Percentiles rank a stretch among this genome's conserved stretches.
These are phyloP conservation scores for Metschnikowia amazonensis DNA, from an alignment of 805 yeast genomes.

Conservation along the genomic window DNA sequence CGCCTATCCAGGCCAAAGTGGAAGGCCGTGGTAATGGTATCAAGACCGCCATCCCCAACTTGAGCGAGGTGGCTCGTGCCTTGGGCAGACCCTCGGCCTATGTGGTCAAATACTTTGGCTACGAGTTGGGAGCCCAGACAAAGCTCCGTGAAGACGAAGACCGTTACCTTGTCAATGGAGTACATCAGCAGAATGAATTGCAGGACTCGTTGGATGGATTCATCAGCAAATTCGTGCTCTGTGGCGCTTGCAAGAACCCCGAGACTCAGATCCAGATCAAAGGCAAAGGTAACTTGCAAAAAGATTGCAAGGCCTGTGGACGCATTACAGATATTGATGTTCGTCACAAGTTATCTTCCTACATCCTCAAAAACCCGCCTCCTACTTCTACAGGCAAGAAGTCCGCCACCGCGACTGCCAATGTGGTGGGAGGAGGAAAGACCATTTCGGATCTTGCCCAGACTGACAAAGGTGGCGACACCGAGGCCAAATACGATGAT, in stretches of 20 bases:
- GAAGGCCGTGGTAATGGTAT: constrained; percentile 99
- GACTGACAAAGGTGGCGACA: constrained; percentile 35
- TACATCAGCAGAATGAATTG: constrained; percentile 81
- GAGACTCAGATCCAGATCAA: constrained; percentile 88
- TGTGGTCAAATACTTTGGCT: constrained; percentile 90
- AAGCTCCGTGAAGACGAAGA: constrained; percentile 74
- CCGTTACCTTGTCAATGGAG: constrained; percentile 91
- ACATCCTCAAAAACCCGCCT: constrained; percentile 87
- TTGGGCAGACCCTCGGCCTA: constrained; percentile 90
- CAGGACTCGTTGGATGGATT: constrained; percentile 95
- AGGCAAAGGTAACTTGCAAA: constrained; percentile 68
- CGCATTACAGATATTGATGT: constrained; percentile 78
- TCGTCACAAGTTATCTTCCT: constrained; percentile 81
- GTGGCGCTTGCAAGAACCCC: constrained; percentile 94
- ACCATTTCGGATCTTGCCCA: constrained; percentile 77
- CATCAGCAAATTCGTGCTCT: constrained; percentile 85
- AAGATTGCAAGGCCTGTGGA: constrained; percentile 99
- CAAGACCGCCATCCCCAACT: constrained; percentile 88
- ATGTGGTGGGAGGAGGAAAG: constrained; percentile 83
- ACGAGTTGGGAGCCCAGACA: constrained; percentile 96
- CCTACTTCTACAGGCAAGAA: constrained; percentile 64
- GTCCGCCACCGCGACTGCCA: constrained; percentile 85
- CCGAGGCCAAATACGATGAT: constrained; percentile 44
- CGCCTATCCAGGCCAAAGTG: constrained; percentile 91
- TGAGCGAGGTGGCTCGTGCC: constrained; percentile 90